Evolutionary conservation across 306 rosid genomes (phyloP), one percentile per base, ranked within the genome.

Genomic region (Malus sieversii): DNA sequence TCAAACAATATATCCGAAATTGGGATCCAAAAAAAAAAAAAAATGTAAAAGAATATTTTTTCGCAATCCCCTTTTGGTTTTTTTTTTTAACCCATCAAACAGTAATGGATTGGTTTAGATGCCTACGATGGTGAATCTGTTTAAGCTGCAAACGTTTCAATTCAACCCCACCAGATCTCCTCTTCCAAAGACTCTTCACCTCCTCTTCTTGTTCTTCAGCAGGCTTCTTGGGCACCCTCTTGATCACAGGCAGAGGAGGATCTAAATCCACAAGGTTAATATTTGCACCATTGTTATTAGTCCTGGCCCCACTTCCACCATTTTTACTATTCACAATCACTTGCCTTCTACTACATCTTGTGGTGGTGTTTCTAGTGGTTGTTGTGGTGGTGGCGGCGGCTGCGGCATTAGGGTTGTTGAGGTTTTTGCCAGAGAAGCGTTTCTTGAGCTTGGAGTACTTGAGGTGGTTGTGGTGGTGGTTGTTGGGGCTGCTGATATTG

Each of bases 361-460:
- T 32, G 30, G 79, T 44, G 14, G 48, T 32, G 57, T 70, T 32
- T 20, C 68, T 40, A 52, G 76, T 27, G 5, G 68, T 35, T 35
- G 78, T 11, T 1, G 75, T n/a, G 52, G 89, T 68, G 57, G 78
- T 10, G 40, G 29, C 44, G 67, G 23, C n/a, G 38, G 85, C 38
- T 46, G 66, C 60, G 40, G 48, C 16, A 44, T 75, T 8, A 16
- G 75, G 20, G 55, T 48, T 48, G 55, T 48, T 42, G 60, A 89
- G 76, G 73, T 80, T 83, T 52, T 86, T 95, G 30, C 82, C 35
- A 5, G 98, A 90, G 83, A 96, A 92, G 82, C 92, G 87, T 55
- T 75, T 90, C 72, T 79, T 90, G 80, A 96, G 90, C 77, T 88
- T 96, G 16, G 87, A 84, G 78, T 92, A 87, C 78, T 85, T 90